Base-by-base conservation (phyloP, 306 rosid genomes). In the Echinosophora koreensis region DNA sequence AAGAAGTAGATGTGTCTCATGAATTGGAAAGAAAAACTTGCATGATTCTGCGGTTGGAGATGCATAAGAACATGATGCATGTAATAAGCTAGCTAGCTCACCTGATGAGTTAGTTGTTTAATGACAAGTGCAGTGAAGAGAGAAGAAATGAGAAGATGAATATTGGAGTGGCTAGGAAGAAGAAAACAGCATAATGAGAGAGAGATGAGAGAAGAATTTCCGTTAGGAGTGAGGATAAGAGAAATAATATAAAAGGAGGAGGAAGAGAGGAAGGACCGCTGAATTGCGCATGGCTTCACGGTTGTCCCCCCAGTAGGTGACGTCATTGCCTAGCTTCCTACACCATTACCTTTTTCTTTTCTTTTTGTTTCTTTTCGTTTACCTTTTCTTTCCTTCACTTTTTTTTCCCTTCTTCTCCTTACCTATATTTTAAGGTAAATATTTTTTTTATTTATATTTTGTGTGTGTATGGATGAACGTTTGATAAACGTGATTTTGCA, bases 271-370 rank as follows among this genome's bases (percentile, higher is more conserved):
- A 70, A 88, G 98, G 98, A 87, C 92, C 94, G 94, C 93, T 80
- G 83, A 71, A 81, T 64, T 89, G 98, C 98, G 98, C 98, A 89
- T 93, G 98, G 94, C 41, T 88, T 86, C 47, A 80, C 70, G 77
- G 70, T 85, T 89, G 94, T 89, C 96, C 96, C 93, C 90, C 91
- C 94, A 69, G 74, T 79, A 27, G 75, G 74, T 89, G 90, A 88
- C 83, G 90, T 91, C 93, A 87, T 35, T 62, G 49, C 89, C 77
- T 79, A 84, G 55, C 88, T 77, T 56, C 83, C 77, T 27, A 62
- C 71, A 12, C 27, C 42, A 41, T 37, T 52, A 0, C 27, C 44
- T 35, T 61, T 74, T 41, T 73, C 52, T 60, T 17, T 62, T 47
- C 54, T 70, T 61, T 54, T 39, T 16, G 15, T 58, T 72, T 67